Percentiles rank a stretch among this genome's conserved stretches.
These are phyloP conservation scores for Fusarium robinianum DNA, from an alignment of 2,329 filamentous ascomycete species.

Conservation along the genomic window DNA sequence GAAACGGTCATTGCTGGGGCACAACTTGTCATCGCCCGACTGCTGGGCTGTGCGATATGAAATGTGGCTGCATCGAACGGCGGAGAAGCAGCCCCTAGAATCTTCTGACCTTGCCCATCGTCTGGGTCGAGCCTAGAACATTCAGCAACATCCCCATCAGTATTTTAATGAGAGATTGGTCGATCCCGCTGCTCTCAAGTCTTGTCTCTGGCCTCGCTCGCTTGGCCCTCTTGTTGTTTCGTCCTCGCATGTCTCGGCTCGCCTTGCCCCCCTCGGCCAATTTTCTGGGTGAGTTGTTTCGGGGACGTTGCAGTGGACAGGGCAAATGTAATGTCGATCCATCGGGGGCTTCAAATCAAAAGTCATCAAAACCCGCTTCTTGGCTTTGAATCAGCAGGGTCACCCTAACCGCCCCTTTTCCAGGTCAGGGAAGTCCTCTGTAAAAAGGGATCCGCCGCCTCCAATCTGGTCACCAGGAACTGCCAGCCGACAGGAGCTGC, in stretches of 20 bases:
- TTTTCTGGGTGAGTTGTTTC: background rate
- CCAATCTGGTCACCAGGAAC: too few species aligned
- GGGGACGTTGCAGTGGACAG: background rate
- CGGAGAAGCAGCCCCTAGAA: slow-evolving; percentile 8
- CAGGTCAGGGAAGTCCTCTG: slow-evolving; percentile 16
- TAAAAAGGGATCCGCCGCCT: slow-evolving; percentile 7
- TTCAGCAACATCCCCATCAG: slow-evolving; percentile 1
- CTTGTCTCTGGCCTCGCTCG: too few species aligned
- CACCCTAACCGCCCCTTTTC: slow-evolving; percentile 18
- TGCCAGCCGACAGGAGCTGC: too few species aligned
- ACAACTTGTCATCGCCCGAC: too few species aligned
- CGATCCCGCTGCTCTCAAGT: slow-evolving; percentile 1
- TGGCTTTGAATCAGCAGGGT: slow-evolving; percentile 22
- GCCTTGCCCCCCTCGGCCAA: too few species aligned
- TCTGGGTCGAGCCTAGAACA: too few species aligned
- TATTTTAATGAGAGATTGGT: background rate
- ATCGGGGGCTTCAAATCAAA: slow-evolving; percentile 29
- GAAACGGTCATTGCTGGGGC: slow-evolving; percentile 24
- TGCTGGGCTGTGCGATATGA: slow-evolving; percentile 25
- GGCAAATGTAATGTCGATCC: slow-evolving; percentile 31
- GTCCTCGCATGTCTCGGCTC: slow-evolving; percentile 3
- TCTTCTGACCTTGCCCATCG: slow-evolving; percentile 6
- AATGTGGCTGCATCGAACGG: slow-evolving; percentile 20
- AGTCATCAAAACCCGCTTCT: slow-evolving; percentile 19
- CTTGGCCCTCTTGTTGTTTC: too few species aligned